These are phyloP conservation scores for Phaeolepiota aurea DNA, from an alignment of 768 basidiomycete genomes.

Conservation along the genomic window DNA sequence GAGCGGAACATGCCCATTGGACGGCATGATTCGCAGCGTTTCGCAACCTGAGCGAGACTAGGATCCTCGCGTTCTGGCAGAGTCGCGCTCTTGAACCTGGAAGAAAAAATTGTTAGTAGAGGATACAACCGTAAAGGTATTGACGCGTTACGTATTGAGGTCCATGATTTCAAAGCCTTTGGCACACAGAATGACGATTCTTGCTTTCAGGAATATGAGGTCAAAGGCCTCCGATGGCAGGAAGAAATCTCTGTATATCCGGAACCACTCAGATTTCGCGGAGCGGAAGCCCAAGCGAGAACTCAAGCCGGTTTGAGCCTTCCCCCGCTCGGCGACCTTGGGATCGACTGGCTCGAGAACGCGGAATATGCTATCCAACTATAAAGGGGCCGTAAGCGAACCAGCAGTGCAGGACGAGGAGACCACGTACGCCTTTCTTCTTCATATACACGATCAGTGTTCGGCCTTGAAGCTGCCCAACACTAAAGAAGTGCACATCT, in stretches of 20 bases:
- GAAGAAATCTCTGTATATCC: conserved; percentile 91
- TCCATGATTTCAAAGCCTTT: conserved; percentile 99
- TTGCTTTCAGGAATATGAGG: conserved; percentile 87
- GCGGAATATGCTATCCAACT: conserved; percentile 89
- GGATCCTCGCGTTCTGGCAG: conserved; percentile 75
- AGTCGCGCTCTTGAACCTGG: conserved; percentile 79
- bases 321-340: conserved; percentile 73
- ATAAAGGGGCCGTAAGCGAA: too few relatives aligned
- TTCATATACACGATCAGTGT: conserved; percentile 94
- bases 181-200: conserved; percentile 87
- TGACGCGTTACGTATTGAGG: conserved; percentile 69
- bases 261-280: conserved; percentile 90
- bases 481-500: conserved; percentile 94
- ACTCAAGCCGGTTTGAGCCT: conserved; percentile 61
- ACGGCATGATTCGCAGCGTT: conserved; percentile 81
- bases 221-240: conserved; percentile 87
- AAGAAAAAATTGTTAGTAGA: neutral
- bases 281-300: conserved; percentile 73
- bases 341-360: conserved; percentile 95
- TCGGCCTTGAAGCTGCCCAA: conserved; percentile 78
- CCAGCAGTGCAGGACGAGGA: too few relatives aligned
- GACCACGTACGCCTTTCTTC: too few relatives aligned
- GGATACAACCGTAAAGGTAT: too few relatives aligned
- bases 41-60: conserved; percentile 62
- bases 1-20: conserved; percentile 95